Conservation (phyloP, 1,139 yeast species). For the Suzukiozyma palmioleophila region DNA sequence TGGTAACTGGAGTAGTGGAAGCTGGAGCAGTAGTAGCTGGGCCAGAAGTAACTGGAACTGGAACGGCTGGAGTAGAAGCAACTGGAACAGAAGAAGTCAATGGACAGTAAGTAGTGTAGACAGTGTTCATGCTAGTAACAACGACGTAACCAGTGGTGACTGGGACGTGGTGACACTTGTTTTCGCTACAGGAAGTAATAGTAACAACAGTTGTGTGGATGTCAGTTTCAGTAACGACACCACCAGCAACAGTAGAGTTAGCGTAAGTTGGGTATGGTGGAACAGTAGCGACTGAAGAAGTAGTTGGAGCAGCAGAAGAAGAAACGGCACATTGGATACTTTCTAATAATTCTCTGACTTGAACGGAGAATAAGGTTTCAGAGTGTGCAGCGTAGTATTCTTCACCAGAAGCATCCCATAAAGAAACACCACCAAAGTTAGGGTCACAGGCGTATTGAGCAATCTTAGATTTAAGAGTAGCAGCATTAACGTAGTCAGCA, state of each 20-base stretch:
- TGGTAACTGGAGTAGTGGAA: conserved; percentile 3
- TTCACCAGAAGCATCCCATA: conserved; percentile 95
- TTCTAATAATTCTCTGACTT: conserved; percentile 10
- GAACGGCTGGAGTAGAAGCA: conserved; percentile 1
- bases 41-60: conserved; percentile 3
- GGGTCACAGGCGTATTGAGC: conserved; percentile 35
- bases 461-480: conserved; percentile 16
- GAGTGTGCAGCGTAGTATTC: conserved; percentile 44
- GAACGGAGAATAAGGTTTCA: conserved; percentile 21
- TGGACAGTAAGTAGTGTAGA: conserved; percentile 34
- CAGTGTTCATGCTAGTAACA: conserved; percentile 22
- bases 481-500: conserved; percentile 10
- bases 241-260: conserved; percentile 22
- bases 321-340: background rate
- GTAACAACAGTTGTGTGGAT: conserved; percentile 31
- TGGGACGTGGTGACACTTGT: conserved; percentile 27
- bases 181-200: conserved; percentile 43
- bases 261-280: conserved; percentile 8
- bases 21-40: conserved; percentile 2
- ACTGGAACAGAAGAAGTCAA: conserved; percentile 10
- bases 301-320: conserved; percentile 6
- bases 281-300: conserved; percentile 7
- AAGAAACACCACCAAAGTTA: conserved; percentile 75
- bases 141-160: conserved; percentile 23
- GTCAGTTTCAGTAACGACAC: conserved; percentile 25